phyloP scores from a whole-genome alignment of 1,284 basidiomycete genomes.

The Malassezia sp. region DNA sequence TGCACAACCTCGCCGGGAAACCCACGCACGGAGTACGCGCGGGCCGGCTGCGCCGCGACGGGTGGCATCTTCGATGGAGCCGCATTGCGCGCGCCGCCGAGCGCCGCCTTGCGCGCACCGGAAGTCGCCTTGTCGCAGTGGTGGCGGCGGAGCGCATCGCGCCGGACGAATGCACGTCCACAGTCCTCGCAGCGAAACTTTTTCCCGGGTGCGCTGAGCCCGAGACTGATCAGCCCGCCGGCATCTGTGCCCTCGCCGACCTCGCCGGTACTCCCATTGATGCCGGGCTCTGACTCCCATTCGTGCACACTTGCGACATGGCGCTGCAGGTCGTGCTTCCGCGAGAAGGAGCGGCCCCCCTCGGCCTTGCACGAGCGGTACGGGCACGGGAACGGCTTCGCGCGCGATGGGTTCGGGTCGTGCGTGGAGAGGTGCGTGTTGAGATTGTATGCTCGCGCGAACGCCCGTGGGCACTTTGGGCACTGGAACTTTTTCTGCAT shows the following conservation, averaged over 20 bases:
- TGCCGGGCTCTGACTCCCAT: conserved; percentile 34
- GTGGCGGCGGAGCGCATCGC: conserved; percentile 37
- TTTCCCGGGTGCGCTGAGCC: conserved; percentile 35
- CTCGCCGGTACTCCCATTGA: conserved; percentile 28
- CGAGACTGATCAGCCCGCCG: conserved; percentile 29
- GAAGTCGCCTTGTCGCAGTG: conserved; percentile 19
- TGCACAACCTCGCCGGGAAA: conserved; percentile 1
- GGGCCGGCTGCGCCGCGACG: background rate
- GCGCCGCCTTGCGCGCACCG: background rate
- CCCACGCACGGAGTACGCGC: background rate
- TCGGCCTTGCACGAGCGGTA: conserved; percentile 57
- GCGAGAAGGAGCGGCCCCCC: conserved; percentile 65
- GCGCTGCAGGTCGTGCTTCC: conserved; percentile 75
- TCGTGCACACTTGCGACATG: conserved; percentile 71
- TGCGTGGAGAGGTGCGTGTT: conserved; percentile 83
- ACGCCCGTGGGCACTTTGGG: conserved; percentile 53
- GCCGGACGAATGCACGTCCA: conserved; percentile 34
- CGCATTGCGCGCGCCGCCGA: background rate
- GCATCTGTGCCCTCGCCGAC: conserved; percentile 20
- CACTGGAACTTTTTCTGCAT: conserved; percentile 37
- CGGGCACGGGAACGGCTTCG: conserved; percentile 71
- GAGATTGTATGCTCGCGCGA: conserved; percentile 76
- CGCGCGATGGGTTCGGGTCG: conserved; percentile 60
- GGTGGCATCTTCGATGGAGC: too few relatives aligned
- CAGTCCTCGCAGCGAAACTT: conserved; percentile 41